Evolutionary conservation across 352 stramenopile genomes (phyloP), one percentile per base, ranked within the genome.

Genomic region (Phytophthora pluvialis): DNA sequence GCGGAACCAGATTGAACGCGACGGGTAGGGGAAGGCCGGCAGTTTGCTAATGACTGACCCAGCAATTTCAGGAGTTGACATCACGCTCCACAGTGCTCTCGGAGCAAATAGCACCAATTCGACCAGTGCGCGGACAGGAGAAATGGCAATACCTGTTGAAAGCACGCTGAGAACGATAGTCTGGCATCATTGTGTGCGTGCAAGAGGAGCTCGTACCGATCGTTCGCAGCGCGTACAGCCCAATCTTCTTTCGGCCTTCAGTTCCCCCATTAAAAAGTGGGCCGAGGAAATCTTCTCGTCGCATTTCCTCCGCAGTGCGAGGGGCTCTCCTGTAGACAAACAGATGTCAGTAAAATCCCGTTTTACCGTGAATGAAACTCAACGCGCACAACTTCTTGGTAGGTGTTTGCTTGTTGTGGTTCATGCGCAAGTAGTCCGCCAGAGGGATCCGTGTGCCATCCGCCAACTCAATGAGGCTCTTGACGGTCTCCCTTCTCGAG

Each of bases 181-280:
- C 15, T 29, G 13, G 26, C 51, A 60, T 9, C 28, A 43, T 25
- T 13, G 45, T 32, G 13, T 16, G 13, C 8, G 13, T 29, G 32
- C 35, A 56, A 43, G 10, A 47, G 39, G 46, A 16, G 28, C 1
- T 39, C 62, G 42, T 78, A 80, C 83, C 81, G 21, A 89, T 48
- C 7, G 66, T 64, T 38, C 82, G 80, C 21, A 94, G 53, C 9
- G 68, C 75, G 32, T 83, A 86, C 16, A 91, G 21, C 2, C 71
- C 80, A 33, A 89, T 78, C n/a, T 71, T 80, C 47, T 89, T 91
- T 15, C 74, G 72, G 13, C 75, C 70, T 48, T 81, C 74, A 12
- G 62, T 39, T 28, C 74, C 67, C 13, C 83, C 81, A 53, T 90
- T 88, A 42, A 91, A 88, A 1, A 93, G 53, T n/a, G 81, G 79